Evolutionary conservation across 2,329 filamentous ascomycete species (phyloP), one percentile per base, ranked within the genome.

Genomic region (Trichoderma simmonsii): DNA sequence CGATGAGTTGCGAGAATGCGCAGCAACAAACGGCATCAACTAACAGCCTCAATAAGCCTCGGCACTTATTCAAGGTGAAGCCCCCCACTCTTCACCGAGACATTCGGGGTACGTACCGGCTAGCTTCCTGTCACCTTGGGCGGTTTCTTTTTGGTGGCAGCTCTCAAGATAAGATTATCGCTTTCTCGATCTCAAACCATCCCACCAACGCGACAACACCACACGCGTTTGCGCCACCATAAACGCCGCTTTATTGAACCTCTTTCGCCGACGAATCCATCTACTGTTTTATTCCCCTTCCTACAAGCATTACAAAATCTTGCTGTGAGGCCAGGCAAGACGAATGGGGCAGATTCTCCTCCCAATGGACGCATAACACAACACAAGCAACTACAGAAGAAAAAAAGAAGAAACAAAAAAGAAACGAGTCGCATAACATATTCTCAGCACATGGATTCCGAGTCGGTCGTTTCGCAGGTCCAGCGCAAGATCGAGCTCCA

Each of bases 401-500:
- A 28, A 28, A 24, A 6, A 9, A 30, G 15, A 12, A 18, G 12
- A 9, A 6, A 59, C 39, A 3, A 57, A 28, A 48, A 66, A 21
- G n/a, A 15, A 39, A 4, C 21, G 8, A 60, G 15, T 4, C 7
- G 21, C n/a, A 54, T 12, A 54, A 14, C 21, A 24, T n/a, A 43
- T 30, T 6, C 43, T 36, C 68, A 54, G 36, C 59, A 61, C 73
- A 83, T 83, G 81, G 79, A 80, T 74, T 77, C 79, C 39, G 79
- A 81, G 68, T 80, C 79, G 12, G 74, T 78, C 71, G 76, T 80
- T 71, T 77, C 80, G 9, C 79, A 83, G 48, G 81, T 81, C 75
- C 89, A 94, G 81, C 90, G 93, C 80, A 92, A 90, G 82, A 92
- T 95, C 80, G 93, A 95, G 83, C 89, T 95, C 66, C 92, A 95